Percentiles rank a stretch among this genome's conserved stretches.
phyloP scores from a whole-genome alignment of 2,329 filamentous ascomycete species.

The Escovopsis weberi region DNA sequence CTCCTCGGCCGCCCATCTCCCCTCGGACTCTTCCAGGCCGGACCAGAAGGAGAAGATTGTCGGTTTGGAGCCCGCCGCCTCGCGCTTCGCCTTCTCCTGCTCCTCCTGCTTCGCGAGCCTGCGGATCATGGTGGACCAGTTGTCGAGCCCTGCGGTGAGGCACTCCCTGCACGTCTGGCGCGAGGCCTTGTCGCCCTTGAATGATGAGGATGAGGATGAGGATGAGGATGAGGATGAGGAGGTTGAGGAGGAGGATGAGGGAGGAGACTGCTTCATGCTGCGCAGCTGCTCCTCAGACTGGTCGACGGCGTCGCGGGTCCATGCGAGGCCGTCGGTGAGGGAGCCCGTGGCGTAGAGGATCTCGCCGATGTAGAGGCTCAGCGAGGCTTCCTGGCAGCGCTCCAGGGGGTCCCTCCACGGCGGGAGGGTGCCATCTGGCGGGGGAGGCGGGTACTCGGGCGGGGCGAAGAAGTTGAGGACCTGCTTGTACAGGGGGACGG shows the following conservation, averaged over 20 bases:
- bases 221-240: too few species aligned
- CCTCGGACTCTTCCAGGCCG: constrained; percentile 20
- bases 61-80: constrained; percentile 19
- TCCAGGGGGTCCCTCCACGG: constrained; percentile 50
- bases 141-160: constrained; percentile 57
- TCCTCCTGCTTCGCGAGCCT: constrained; percentile 42
- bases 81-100: constrained; percentile 20
- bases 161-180: constrained; percentile 59
- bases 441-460: constrained; percentile 55
- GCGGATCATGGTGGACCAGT: constrained; percentile 72
- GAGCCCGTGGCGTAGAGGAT: constrained; percentile 59
- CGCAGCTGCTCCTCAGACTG: constrained; percentile 56
- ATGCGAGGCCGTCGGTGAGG: constrained; percentile 60
- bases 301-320: constrained; percentile 82
- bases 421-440: constrained; percentile 52
- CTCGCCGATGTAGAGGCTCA: constrained; percentile 87
- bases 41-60: constrained; percentile 24
- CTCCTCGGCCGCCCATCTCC: constrained; percentile 40
- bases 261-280: constrained; percentile 16
- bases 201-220: too few species aligned
- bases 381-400: constrained; percentile 68
- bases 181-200: constrained; percentile 11
- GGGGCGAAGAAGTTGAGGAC: constrained; percentile 19
- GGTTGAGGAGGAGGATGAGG: too few species aligned
- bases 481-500: constrained; percentile 8